A percentile compares a stretch with the other conserved stretches of the same genome.
phyloP scores from a whole-genome alignment of 2,329 filamentous ascomycete species.

The Penicillium nordicum region DNA sequence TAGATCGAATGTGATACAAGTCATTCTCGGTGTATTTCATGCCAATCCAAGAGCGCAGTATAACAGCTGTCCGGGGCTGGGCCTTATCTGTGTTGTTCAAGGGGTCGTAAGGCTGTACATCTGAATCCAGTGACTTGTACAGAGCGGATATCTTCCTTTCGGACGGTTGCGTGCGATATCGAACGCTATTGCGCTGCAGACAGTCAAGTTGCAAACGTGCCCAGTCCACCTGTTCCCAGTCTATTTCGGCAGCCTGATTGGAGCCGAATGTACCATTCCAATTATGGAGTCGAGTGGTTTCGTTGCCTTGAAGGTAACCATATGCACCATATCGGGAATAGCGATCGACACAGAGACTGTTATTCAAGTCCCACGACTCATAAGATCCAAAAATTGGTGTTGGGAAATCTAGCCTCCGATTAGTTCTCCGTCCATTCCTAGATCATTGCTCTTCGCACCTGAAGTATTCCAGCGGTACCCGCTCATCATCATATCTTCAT shows the following conservation, averaged over 20 bases:
- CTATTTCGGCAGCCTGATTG: conserved; percentile 19
- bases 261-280: neutral
- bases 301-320: conserved; percentile 2
- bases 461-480: conserved; percentile 9
- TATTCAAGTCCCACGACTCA: conserved; percentile 11
- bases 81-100: neutral
- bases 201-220: conserved; percentile 66
- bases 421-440: neutral
- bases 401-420: conserved; percentile 8
- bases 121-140: neutral
- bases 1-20: conserved; percentile 73
- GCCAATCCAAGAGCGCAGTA: conserved; percentile 78
- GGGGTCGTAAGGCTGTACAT: neutral
- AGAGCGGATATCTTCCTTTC: neutral
- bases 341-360: conserved; percentile 7
- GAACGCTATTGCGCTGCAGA: conserved; percentile 58
- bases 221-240: conserved; percentile 67
- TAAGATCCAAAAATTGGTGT: conserved; percentile 13
- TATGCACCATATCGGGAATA: conserved; percentile 14
- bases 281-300: neutral
- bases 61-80: conserved; percentile 64
- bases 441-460: neutral
- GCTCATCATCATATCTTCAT: conserved; percentile 10
- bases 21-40: conserved; percentile 79
- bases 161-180: conserved; percentile 30